These are phyloP conservation scores for Bolboschoenoplectus hybrid DNA, from an alignment of 202 grass and related monocot genomes.

Conservation along the genomic window DNA sequence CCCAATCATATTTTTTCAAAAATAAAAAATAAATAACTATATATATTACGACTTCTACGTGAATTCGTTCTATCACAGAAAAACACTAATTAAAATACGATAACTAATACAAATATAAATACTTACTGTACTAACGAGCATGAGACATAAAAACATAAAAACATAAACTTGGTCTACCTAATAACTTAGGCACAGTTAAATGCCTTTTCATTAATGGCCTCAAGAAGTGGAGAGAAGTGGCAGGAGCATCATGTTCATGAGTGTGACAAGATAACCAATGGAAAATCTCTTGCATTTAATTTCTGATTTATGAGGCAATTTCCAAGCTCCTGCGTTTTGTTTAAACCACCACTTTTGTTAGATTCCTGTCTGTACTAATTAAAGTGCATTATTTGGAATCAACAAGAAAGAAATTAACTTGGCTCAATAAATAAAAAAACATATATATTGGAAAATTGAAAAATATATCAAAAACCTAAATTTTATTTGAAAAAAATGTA, in stretches of 20 bases:
- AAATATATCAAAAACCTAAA: not conserved
- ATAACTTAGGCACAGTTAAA: not conserved
- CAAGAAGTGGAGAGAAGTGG: constrained; percentile 48
- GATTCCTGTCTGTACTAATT: not conserved
- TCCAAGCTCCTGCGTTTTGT: not conserved
- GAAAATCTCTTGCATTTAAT: not conserved
- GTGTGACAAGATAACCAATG: constrained; percentile 27
- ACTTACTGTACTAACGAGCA: not conserved
- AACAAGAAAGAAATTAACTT: not conserved
- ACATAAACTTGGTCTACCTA: constrained; percentile 1
- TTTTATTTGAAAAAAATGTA: not conserved
- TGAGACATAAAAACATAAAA: not conserved
- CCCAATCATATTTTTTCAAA: too few relatives aligned
- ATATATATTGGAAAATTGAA: not conserved
- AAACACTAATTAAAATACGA: not conserved
- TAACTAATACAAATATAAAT: not conserved
- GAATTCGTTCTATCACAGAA: not conserved
- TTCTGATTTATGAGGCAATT: not conserved
- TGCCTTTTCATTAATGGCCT: not conserved
- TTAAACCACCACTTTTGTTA: not conserved
- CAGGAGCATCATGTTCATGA: constrained; percentile 40
- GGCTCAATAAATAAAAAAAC: not conserved
- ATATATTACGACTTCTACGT: too few relatives aligned
- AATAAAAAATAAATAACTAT: too few relatives aligned
- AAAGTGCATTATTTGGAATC: not conserved